phyloP scores from a whole-genome alignment of 768 basidiomycete species.

The Collybia mongolica region DNA sequence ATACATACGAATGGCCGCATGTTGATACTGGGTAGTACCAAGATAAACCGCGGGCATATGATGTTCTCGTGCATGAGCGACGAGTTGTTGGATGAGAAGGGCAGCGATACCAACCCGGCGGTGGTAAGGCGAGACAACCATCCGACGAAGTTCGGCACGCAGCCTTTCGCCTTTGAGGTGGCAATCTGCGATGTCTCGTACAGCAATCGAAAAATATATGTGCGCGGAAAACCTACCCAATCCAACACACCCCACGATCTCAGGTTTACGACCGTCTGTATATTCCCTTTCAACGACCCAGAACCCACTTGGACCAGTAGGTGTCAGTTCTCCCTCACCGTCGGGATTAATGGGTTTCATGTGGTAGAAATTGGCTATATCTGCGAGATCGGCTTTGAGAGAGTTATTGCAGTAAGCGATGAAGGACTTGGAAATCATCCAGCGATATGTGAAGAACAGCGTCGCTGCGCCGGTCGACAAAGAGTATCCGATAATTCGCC shows the following conservation, averaged over 20 bases:
- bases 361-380: slow-evolving; percentile 17
- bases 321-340: neutral
- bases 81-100: slow-evolving; percentile 5
- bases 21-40: slow-evolving; percentile 3
- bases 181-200: slow-evolving; percentile 3
- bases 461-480: slow-evolving; percentile 1
- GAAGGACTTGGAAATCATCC: slow-evolving; percentile 7
- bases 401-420: slow-evolving; percentile 1
- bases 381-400: slow-evolving; percentile 17
- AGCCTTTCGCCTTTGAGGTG: neutral
- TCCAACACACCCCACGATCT: slow-evolving; percentile 19
- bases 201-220: neutral
- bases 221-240: slow-evolving; percentile 12
- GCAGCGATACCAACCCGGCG: slow-evolving; percentile 10
- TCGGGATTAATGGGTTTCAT: neutral
- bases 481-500: neutral
- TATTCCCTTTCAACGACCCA: slow-evolving; percentile 20
- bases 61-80: slow-evolving; percentile 5
- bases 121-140: slow-evolving; percentile 13
- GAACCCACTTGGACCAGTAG: slow-evolving; percentile 15
- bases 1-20: slow-evolving; percentile 8
- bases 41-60: neutral
- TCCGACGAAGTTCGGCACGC: slow-evolving; percentile 8
- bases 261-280: slow-evolving; percentile 4
- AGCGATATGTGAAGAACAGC: slow-evolving; percentile 12